Percentiles rank a stretch among this genome's conserved stretches.
phyloP scores from a whole-genome alignment of 2,329 filamentous ascomycete genomes.

The Aspergillus carbonarius region DNA sequence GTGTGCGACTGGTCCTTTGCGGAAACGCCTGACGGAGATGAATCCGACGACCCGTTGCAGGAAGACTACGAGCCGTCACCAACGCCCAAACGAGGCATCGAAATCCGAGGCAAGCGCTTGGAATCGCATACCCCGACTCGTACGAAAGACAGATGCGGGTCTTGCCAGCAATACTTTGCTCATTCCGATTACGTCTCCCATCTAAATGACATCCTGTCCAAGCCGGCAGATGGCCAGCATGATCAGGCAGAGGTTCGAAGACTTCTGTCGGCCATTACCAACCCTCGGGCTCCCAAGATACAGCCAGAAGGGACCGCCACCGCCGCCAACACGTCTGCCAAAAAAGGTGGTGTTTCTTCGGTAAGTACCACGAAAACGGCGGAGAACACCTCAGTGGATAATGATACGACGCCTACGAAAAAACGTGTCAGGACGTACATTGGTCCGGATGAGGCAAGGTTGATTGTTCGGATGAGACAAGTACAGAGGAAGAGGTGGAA shows the following conservation, averaged over 20 bases:
- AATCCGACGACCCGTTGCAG: slow-evolving; percentile 46
- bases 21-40: slow-evolving; percentile 32
- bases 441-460: slow-evolving; percentile 33
- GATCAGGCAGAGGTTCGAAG: slow-evolving; percentile 9
- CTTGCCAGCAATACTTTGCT: slow-evolving; percentile 14
- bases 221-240: slow-evolving; percentile 12
- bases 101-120: slow-evolving; percentile 24
- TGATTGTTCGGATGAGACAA: slow-evolving; percentile 32
- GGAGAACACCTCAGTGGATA: background rate
- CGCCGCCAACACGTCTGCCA: background rate
- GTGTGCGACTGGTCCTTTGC: slow-evolving; percentile 40
- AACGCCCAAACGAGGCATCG: slow-evolving; percentile 23
- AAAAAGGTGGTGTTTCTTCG: background rate
- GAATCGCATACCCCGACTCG: slow-evolving; percentile 3
- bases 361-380: slow-evolving; percentile 1
- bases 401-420: slow-evolving; percentile 20
- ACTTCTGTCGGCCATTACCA: slow-evolving; percentile 3
- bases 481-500: slow-evolving; percentile 29
- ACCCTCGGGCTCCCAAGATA: slow-evolving; percentile 7
- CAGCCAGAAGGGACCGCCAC: background rate
- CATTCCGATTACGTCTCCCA: slow-evolving; percentile 13
- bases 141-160: slow-evolving; percentile 10
- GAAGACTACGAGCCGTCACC: slow-evolving; percentile 34
- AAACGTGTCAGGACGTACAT: slow-evolving; percentile 18
- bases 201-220: slow-evolving; percentile 8